Evolutionary conservation across 352 stramenopile species (phyloP).

Genomic region (Phytophthora crassamura): DNA sequence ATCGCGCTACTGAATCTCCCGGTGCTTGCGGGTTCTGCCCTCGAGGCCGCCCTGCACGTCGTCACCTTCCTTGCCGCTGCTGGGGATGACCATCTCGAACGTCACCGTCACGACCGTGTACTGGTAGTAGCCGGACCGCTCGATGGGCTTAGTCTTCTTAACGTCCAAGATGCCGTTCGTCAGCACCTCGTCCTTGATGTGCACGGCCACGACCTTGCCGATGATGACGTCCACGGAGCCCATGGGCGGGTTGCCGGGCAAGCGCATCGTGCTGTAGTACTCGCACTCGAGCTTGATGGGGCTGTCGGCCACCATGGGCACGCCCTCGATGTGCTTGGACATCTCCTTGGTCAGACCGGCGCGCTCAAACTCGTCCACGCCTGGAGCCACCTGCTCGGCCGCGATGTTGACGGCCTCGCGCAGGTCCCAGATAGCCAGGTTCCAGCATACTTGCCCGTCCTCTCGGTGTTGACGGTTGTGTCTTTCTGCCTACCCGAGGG

Average conservation of each 20-base stretch:
- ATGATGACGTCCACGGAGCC: conserved; percentile 44
- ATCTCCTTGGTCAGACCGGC: conserved; percentile 38
- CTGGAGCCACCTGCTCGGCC: conserved; percentile 30
- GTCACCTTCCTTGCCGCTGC: conserved; percentile 32
- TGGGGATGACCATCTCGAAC: conserved; percentile 45
- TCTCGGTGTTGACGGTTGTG: conserved; percentile 35
- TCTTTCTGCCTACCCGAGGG: conserved; percentile 38
- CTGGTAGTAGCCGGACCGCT: conserved; percentile 41
- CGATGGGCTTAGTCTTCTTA: conserved; percentile 43
- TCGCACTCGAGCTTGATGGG: conserved; percentile 42
- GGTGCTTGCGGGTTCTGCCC: conserved; percentile 35
- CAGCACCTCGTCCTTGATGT: conserved; percentile 44
- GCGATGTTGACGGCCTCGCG: conserved; percentile 39
- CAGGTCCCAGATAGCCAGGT: conserved; percentile 35
- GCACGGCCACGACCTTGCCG: conserved; percentile 41
- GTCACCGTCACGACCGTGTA: conserved; percentile 42
- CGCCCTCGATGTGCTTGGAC: conserved; percentile 31
- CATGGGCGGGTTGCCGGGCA: conserved; percentile 41
- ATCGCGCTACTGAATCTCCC: conserved; percentile 33
- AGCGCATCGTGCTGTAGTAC: conserved; percentile 44
- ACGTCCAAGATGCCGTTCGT: conserved; percentile 41
- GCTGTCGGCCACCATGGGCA: conserved; percentile 44
- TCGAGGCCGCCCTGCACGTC: conserved; percentile 34
- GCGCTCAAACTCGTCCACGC: conserved; percentile 40
- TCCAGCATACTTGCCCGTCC: conserved; percentile 39